Evolutionary conservation across 768 basidiomycete species (phyloP).

Genomic region (Naganishia vaughanmartiniae): DNA sequence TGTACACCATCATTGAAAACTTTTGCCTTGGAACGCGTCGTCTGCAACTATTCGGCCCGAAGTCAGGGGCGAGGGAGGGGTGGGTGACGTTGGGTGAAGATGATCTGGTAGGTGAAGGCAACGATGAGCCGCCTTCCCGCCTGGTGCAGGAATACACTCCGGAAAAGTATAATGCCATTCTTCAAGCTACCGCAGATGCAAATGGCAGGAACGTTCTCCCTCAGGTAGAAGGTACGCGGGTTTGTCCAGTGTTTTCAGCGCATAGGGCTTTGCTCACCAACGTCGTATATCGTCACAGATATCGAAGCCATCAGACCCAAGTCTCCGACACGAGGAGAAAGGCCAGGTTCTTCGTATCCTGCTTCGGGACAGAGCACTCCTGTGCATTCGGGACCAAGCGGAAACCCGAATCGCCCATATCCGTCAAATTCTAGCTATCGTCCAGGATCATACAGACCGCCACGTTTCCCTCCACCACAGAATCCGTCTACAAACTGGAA

Average conservation of each 20-base stretch:
- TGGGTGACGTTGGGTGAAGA: slow-evolving; percentile 73
- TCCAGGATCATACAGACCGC: slow-evolving; percentile 54
- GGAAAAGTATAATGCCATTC: slow-evolving; percentile 26
- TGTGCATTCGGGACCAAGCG: slow-evolving; percentile 30
- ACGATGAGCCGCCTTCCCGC: not conserved
- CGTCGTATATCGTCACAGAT: slow-evolving; percentile 54
- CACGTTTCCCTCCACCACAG: slow-evolving; percentile 31
- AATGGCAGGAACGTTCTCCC: slow-evolving; percentile 27
- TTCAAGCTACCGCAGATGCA: slow-evolving; percentile 27
- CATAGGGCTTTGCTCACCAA: slow-evolving; percentile 31
- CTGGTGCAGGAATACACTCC: slow-evolving; percentile 25
- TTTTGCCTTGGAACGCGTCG: slow-evolving; percentile 92
- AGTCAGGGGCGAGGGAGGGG: slow-evolving; percentile 67
- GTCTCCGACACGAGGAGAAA: slow-evolving; percentile 58
- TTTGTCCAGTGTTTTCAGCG: slow-evolving; percentile 54
- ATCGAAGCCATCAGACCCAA: slow-evolving; percentile 82
- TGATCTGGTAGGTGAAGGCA: slow-evolving; percentile 24
- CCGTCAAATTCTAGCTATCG: slow-evolving; percentile 29
- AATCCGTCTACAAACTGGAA: not conserved
- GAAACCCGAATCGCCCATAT: slow-evolving; percentile 32
- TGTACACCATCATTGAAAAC: slow-evolving; percentile 93
- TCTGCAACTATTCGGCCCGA: slow-evolving; percentile 80
- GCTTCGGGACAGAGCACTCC: not conserved
- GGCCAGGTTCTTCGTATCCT: slow-evolving; percentile 6
- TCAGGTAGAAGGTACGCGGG: slow-evolving; percentile 55